Percentiles rank a stretch among this genome's conserved stretches.
phyloP scores from a whole-genome alignment of 2,329 filamentous ascomycete species.

The Acrodontium crateriforme region DNA sequence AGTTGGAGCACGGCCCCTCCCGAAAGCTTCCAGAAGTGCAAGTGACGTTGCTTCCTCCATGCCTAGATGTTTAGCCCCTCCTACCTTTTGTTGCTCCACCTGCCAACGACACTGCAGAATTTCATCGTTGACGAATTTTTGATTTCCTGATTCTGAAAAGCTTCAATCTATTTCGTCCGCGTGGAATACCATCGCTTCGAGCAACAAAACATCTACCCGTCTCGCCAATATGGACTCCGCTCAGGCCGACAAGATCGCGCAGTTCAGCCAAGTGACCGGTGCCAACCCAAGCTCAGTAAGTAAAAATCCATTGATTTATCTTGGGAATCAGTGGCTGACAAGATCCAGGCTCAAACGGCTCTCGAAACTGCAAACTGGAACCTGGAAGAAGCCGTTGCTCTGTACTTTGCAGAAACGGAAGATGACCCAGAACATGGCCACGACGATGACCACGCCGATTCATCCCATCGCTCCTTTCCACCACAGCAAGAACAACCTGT shows the following conservation, averaged over 20 bases:
- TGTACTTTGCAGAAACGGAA: slow-evolving; percentile 32
- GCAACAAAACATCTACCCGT: neutral
- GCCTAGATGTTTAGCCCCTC: too few species aligned
- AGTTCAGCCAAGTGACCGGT: slow-evolving; percentile 25
- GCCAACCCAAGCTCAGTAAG: slow-evolving; percentile 20
- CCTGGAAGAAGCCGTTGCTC: slow-evolving; percentile 29
- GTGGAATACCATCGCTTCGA: neutral
- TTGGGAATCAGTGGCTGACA: too few species aligned
- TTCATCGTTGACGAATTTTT: too few species aligned
- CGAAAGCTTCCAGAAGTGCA: too few species aligned
- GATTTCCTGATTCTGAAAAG: too few species aligned
- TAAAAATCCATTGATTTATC: slow-evolving; percentile 3
- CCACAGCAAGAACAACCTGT: slow-evolving; percentile 7
- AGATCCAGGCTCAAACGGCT: slow-evolving; percentile 33
- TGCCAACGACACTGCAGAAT: too few species aligned
- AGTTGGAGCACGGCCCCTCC: too few species aligned
- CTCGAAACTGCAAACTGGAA: slow-evolving; percentile 32
- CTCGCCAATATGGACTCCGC: slow-evolving; percentile 17
- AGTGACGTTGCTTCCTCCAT: too few species aligned
- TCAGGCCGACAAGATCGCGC: slow-evolving; percentile 20
- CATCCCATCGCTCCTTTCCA: slow-evolving; percentile 9
- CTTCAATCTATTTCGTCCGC: too few species aligned
- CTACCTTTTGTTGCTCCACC: too few species aligned
- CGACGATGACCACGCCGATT: slow-evolving; percentile 20
- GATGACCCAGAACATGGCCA: slow-evolving; percentile 22